Evolutionary conservation across 768 basidiomycete genomes (phyloP).

Genomic region (Boletus bicolor): DNA sequence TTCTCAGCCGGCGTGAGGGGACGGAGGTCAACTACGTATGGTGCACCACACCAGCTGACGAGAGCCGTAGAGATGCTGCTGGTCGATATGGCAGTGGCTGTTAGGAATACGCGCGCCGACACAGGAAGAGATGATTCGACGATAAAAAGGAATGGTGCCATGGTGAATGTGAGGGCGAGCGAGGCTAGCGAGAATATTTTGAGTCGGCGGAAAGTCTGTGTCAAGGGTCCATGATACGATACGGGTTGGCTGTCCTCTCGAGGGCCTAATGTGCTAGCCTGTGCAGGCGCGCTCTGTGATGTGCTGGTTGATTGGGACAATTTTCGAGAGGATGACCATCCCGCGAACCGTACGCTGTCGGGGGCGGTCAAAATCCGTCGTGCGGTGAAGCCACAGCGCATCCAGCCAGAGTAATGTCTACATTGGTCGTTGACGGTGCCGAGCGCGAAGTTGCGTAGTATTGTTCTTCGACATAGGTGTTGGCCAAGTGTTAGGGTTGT

Average conservation of each 20-base stretch:
- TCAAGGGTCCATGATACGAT: conserved; percentile 70
- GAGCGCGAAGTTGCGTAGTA: conserved; percentile 4
- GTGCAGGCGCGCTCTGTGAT: conserved; percentile 2
- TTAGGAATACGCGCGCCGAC: conserved; percentile 64
- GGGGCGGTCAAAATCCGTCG: not conserved
- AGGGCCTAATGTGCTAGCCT: conserved; percentile 1
- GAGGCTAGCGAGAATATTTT: conserved; percentile 85
- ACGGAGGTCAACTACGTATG: conserved; percentile 69
- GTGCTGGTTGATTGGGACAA: conserved; percentile 13
- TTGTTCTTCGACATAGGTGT: conserved; percentile 15
- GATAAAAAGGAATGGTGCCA: conserved; percentile 80
- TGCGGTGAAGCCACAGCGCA: not conserved
- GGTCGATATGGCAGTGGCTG: conserved; percentile 66
- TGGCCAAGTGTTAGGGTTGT: conserved; percentile 9
- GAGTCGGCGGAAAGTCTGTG: conserved; percentile 68
- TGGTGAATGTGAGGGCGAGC: conserved; percentile 58
- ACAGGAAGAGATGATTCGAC: conserved; percentile 75
- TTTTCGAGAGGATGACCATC: not conserved
- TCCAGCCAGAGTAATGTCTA: conserved; percentile 6
- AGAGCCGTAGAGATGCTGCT: conserved; percentile 72
- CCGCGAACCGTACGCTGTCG: not conserved
- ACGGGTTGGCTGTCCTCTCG: conserved; percentile 4
- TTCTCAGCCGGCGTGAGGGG: conserved; percentile 44
- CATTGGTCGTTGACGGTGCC: not conserved
- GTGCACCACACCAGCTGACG: conserved; percentile 65